Conservation (phyloP, 352 stramenopile genomes). For the Stramenopiles sp. region DNA sequence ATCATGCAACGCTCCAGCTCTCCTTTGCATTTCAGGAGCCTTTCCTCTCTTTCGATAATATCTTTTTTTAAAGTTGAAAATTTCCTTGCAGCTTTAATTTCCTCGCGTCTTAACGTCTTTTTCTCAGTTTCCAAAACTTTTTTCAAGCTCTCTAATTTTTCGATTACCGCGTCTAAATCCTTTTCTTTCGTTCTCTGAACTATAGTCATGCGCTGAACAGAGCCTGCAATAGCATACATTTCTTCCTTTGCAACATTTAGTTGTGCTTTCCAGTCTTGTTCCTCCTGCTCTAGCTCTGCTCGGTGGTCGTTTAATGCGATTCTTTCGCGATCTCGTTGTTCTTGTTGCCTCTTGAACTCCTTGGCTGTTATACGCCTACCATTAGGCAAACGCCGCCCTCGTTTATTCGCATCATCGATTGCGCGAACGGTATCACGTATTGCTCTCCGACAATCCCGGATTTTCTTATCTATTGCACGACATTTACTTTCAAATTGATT, state of each 20-base stretch:
- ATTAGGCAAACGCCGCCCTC: neutral
- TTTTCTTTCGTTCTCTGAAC: neutral
- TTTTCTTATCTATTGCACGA: neutral
- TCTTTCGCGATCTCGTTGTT: neutral
- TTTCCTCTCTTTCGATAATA: slow-evolving; percentile 3
- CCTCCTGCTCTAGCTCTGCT: neutral
- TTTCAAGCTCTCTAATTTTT: neutral
- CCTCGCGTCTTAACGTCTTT: neutral
- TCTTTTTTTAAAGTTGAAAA: neutral
- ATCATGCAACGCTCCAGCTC: neutral
- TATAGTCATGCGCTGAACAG: neutral
- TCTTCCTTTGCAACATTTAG: neutral
- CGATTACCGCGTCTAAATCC: neutral
- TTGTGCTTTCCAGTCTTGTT: neutral
- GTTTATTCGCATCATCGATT: neutral
- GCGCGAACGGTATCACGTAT: neutral
- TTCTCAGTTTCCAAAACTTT: neutral
- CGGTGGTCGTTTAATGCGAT: neutral
- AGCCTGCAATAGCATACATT: neutral
- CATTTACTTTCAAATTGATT: neutral
- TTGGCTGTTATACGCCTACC: neutral
- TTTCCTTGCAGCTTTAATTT: neutral
- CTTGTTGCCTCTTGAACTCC: neutral
- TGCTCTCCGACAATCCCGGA: neutral
- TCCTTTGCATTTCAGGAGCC: neutral